Conservation (phyloP, 345 rosid genomes). For the Hypericum androsaemum region DNA sequence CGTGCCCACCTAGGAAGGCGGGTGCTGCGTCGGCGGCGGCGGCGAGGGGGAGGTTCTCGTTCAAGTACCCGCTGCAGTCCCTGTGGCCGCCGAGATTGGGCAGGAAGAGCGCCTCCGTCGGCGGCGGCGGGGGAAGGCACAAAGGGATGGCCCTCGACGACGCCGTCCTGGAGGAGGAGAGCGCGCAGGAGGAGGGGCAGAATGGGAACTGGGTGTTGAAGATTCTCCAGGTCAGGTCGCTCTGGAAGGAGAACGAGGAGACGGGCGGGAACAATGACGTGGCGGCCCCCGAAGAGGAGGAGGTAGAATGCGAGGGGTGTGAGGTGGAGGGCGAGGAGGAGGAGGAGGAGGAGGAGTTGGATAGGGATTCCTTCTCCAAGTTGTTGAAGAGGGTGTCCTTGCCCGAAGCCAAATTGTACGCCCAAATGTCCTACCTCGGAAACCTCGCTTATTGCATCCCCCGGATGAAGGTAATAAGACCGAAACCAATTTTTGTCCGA, state of each 20-base stretch:
- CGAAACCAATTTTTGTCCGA: background rate
- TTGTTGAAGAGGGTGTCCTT: slow-evolving; percentile 60
- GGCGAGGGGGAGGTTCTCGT: slow-evolving; percentile 31
- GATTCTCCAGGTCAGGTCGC: slow-evolving; percentile 68
- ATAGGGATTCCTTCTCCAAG: slow-evolving; percentile 56
- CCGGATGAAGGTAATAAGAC: slow-evolving; percentile 43
- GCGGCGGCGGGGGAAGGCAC: slow-evolving; percentile 21
- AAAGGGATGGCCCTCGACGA: slow-evolving; percentile 54
- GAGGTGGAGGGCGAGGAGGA: slow-evolving; percentile 28
- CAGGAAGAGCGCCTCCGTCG: slow-evolving; percentile 8
- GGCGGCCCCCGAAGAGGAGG: slow-evolving; percentile 15
- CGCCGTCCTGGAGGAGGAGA: slow-evolving; percentile 39
- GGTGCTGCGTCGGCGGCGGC: slow-evolving; percentile 27
- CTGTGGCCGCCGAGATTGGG: slow-evolving; percentile 23
- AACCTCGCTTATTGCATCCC: slow-evolving; percentile 72
- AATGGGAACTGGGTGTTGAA: slow-evolving; percentile 76
- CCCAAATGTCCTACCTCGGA: slow-evolving; percentile 70
- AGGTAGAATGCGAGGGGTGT: slow-evolving; percentile 7
- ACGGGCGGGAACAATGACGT: slow-evolving; percentile 16
- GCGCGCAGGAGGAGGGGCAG: slow-evolving; percentile 27
- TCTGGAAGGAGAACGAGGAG: slow-evolving; percentile 35
- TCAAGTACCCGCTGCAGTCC: slow-evolving; percentile 42
- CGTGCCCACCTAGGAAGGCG: slow-evolving; percentile 21
- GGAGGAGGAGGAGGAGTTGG: slow-evolving; percentile 35
- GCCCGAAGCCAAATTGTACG: slow-evolving; percentile 60